Percentiles rank a stretch among this genome's conserved stretches.
These are phyloP conservation scores for Alnus rubra DNA, from an alignment of 306 rosid species.

Conservation along the genomic window DNA sequence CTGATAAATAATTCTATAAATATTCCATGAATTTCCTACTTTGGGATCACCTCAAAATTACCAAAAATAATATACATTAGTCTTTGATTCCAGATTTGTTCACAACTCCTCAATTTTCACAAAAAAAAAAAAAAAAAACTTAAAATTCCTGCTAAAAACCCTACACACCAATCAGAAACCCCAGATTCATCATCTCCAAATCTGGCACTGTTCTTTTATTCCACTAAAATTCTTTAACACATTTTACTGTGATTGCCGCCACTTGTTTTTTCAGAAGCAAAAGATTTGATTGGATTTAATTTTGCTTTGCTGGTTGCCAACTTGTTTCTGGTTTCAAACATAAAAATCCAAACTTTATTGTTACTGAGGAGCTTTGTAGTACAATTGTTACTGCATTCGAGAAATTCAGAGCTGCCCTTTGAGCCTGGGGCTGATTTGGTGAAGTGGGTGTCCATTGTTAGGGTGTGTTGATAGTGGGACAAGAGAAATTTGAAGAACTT, in stretches of 20 bases:
- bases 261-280: constrained; percentile 10
- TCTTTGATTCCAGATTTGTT: constrained; percentile 56
- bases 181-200: constrained; percentile 25
- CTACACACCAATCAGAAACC: constrained; percentile 35
- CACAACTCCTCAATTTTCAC: constrained; percentile 27
- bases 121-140: constrained; percentile 3
- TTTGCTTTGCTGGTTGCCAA: constrained; percentile 21
- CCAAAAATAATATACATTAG: background rate
- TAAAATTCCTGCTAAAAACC: constrained; percentile 46
- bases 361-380: constrained; percentile 22
- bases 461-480: constrained; percentile 13
- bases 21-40: constrained; percentile 30
- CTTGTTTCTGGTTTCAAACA: background rate
- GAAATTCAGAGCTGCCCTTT: constrained; percentile 24
- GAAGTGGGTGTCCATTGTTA: constrained; percentile 33
- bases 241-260: background rate
- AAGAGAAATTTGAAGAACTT: constrained; percentile 1
- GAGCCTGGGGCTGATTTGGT: constrained; percentile 30
- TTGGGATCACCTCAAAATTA: constrained; percentile 42
- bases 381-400: constrained; percentile 39
- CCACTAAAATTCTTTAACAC: background rate
- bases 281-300: constrained; percentile 28
- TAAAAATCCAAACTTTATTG: background rate
- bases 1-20: constrained; percentile 29
- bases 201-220: background rate